A percentile compares a stretch with the other conserved stretches of the same genome.
Conservation (phyloP, 1,284 basidiomycete genomes). For the Sanghuangporus sanghuang region DNA sequence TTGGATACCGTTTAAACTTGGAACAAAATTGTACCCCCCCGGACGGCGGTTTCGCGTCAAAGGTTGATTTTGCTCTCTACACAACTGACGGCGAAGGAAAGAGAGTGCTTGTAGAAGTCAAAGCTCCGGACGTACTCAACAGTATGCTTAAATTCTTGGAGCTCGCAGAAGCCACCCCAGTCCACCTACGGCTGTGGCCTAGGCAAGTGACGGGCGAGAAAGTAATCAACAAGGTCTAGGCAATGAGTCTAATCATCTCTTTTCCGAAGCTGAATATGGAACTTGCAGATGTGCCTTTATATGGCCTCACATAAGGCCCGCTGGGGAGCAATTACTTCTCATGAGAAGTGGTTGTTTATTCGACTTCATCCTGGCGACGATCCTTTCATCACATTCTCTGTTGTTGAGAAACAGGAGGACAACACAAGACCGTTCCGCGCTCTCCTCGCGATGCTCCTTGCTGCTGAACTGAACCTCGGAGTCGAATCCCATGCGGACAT, state of each 20-base stretch:
- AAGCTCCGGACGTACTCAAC: background rate
- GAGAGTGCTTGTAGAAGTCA: background rate
- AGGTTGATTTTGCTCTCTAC: background rate
- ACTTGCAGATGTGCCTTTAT: background rate
- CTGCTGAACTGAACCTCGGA: background rate
- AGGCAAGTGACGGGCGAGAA: background rate
- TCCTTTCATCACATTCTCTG: background rate
- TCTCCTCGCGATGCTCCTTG: background rate
- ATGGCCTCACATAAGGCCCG: background rate
- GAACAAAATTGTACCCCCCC: background rate
- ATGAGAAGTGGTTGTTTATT: background rate
- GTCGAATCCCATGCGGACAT: background rate
- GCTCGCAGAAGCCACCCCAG: background rate
- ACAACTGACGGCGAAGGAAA: background rate
- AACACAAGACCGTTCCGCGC: constrained; percentile 1
- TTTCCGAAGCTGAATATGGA: background rate
- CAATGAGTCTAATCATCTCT: background rate
- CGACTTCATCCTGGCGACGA: background rate
- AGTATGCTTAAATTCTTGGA: background rate
- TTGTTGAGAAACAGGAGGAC: background rate
- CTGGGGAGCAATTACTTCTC: background rate
- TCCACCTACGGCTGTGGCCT: background rate
- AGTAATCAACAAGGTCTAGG: background rate
- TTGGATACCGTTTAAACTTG: background rate
- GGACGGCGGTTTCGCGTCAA: background rate